A percentile compares a stretch with the other conserved stretches of the same genome.
phyloP scores from a whole-genome alignment of 148 eudicot genomes.

The Salicornia ramosissima region DNA sequence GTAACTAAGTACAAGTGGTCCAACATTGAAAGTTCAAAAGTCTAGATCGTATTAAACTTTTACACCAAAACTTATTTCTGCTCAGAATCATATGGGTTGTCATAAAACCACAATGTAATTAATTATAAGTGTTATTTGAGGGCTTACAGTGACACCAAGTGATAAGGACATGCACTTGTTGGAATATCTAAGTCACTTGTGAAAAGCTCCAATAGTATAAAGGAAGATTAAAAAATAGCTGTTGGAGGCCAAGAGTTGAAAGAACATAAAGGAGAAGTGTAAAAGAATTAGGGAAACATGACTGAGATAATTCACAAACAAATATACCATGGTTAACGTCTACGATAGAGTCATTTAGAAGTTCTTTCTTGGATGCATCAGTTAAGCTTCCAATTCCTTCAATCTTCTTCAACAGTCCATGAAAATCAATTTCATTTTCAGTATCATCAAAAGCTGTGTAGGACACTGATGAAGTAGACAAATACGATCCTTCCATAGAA shows the following conservation, averaged over 20 bases:
- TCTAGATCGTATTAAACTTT: not conserved
- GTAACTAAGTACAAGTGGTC: too few species aligned
- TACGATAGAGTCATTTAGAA: conserved; percentile 19
- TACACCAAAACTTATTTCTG: not conserved
- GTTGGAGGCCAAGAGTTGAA: not conserved
- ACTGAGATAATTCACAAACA: not conserved
- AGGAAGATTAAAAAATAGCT: not conserved
- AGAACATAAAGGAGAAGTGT: not conserved
- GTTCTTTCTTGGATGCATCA: conserved; percentile 26
- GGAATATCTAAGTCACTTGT: not conserved
- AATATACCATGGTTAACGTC: conserved; percentile 27
- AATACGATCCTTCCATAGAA: conserved; percentile 17
- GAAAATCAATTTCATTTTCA: conserved; percentile 42
- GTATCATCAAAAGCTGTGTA: conserved; percentile 22
- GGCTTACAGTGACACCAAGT: not conserved
- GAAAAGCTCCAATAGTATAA: not conserved
- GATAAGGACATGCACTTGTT: not conserved
- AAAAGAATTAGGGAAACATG: not conserved
- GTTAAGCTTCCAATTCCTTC: conserved; percentile 37
- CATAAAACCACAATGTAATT: not conserved
- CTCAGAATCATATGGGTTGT: too few species aligned
- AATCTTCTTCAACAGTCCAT: conserved; percentile 41
- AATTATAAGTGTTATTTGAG: not conserved
- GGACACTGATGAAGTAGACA: conserved; percentile 19
- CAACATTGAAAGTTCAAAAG: too few species aligned